Evolutionary conservation across 805 yeast species (phyloP), one percentile per base, ranked within the genome.

Genomic region (Candida nonsorbophila): DNA sequence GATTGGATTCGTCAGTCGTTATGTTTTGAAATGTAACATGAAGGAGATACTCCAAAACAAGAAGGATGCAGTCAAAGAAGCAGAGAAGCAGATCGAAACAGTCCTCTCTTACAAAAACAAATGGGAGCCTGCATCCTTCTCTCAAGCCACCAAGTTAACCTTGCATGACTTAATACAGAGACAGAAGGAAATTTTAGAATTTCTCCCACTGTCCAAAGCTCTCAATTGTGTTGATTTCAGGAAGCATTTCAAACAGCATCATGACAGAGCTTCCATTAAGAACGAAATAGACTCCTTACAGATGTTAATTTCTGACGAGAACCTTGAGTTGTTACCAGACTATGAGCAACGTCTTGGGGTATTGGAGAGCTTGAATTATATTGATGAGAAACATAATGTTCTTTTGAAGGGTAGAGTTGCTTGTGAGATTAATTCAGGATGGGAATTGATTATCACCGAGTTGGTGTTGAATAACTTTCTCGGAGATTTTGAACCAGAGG

Each of bases 401-500:
- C 77, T 76, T 47, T 63, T 92, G 41, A 88, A 88, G 58, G 97
- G 97, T 19, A 67, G 97, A 37, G 94, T 85, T 26, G 95, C 94
- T 0, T 92, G 95, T 61, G 98, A 92, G 46, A 71, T 85, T 34
- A 84, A 84, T 51, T 72, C 86, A 15, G 97, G 97, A 0, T 86
- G 88, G 75, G 98, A 92, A 55, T 66, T 88, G 32, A 80, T 83
- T 3, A 53, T 92, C 7, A 90, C 98, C 0, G 98, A 92, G 54
- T 67, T 92, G 31, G 75, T 92, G 11, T 67, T 92, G 44, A 95
- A 90, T 47, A 92, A 92, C 56, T 87, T 90, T 62, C 62, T 92
- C 38, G 95, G 90, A 17, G 94, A 86, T 34, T 88, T 84, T 50
- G 94, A 88, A 39, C 87, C 97, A 1, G 96, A 87, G 48, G 98